Evolutionary conservation across 176 grass and related monocot genomes (phyloP), one percentile per base, ranked within the genome.

Genomic region (Eragrostis nindensis): DNA sequence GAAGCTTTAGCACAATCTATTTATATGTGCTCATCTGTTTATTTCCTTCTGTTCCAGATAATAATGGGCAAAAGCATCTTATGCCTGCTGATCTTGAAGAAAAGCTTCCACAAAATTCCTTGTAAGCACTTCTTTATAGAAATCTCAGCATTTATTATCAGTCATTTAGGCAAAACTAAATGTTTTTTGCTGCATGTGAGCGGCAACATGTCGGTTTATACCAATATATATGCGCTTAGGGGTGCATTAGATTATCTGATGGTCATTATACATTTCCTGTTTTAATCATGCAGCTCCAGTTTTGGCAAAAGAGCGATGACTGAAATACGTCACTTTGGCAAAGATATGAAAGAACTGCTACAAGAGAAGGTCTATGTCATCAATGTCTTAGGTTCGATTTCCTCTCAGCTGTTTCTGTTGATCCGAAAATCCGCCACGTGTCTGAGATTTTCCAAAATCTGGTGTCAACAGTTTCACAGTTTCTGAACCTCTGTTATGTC

Each of bases 261-360:
- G 16, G 19, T 66, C 57, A 12, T 10, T 82, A n/a, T 22, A 62
- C 38, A 16, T 76, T 74, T 61, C 21, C 71, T 49, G 29, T 76
- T 90, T 83, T 76, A 47, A 62, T 82, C 65, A 39, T 88, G 67
- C 87, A 89, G 92, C 77, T 89, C 87, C 60, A 84, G 71, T 82
- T 84, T 87, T 72, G 55, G 68, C 73, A 87, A 82, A 14, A 88
- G 73, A 49, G 48, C 93, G 76, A 32, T 90, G 62, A 62, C 66
- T 54, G 92, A 99, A 87, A 82, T 92, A 16, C 41, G 30, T 61
- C 78, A 63, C 38, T 93, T 99, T 80, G 82, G 90, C 74, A 77
- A 86, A 83, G 96, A 99, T 87, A 81, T 95, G 85, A 93, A 99
- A 90, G 78, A 81, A 45, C 89, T 99, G 74, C 83, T 99, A 41